Percentiles rank a stretch among this genome's conserved stretches.
Conservation (phyloP, 2,329 filamentous ascomycete genomes). For the Daldinia sp. region DNA sequence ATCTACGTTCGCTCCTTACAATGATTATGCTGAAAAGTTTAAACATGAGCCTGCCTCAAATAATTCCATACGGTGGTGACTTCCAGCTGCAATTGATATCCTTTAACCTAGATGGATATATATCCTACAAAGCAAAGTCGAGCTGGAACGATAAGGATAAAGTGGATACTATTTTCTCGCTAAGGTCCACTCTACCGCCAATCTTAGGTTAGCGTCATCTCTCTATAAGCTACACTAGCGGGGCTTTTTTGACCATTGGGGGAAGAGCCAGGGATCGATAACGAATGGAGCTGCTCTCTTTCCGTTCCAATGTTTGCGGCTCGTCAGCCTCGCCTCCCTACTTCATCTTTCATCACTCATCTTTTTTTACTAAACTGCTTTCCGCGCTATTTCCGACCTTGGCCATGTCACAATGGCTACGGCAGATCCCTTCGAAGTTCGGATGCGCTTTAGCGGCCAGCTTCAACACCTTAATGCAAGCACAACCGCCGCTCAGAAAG, state of each 20-base stretch:
- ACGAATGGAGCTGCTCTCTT: neutral
- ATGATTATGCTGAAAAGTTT: neutral
- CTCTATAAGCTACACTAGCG: neutral
- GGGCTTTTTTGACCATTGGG: neutral
- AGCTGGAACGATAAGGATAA: neutral
- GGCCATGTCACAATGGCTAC: slow-evolving; percentile 56
- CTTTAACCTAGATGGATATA: neutral
- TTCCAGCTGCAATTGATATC: too few relatives aligned
- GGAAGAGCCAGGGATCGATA: neutral
- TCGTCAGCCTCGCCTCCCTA: slow-evolving; percentile 8
- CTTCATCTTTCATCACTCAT: neutral
- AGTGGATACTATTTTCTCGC: neutral
- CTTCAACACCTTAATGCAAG: slow-evolving; percentile 92
- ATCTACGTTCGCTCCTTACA: slow-evolving; percentile 7
- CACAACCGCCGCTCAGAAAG: slow-evolving; percentile 87
- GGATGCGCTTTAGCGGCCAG: slow-evolving; percentile 93
- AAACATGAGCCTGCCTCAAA: too few relatives aligned
- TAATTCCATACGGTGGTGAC: too few relatives aligned
- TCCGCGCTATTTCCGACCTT: neutral
- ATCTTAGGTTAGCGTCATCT: neutral
- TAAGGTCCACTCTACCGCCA: neutral
- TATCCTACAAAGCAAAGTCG: neutral
- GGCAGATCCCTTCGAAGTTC: slow-evolving; percentile 94
- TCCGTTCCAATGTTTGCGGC: neutral
- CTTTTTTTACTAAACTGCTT: neutral